These are phyloP conservation scores for Phyllosticta citribraziliensis DNA, from an alignment of 2,329 filamentous ascomycete genomes.

Conservation along the genomic window DNA sequence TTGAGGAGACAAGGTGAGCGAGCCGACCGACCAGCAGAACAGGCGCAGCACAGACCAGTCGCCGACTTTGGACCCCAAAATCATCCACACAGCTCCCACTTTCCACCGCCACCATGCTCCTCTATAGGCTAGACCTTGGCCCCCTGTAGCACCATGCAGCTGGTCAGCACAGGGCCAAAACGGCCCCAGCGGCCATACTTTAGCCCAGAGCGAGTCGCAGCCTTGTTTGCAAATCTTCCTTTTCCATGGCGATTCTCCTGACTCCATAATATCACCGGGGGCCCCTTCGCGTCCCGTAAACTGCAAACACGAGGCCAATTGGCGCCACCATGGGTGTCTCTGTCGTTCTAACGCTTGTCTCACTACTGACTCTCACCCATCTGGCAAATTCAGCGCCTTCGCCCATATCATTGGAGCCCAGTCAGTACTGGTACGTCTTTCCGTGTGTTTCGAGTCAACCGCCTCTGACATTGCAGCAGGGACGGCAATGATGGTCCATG, in stretches of 20 bases:
- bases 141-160: not conserved
- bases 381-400: not conserved
- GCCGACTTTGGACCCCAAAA: not conserved
- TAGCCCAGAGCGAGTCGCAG: not conserved
- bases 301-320: not conserved
- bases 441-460: not conserved
- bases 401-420: slow-evolving; percentile 17
- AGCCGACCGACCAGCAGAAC: not conserved
- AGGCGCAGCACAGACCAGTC: not conserved
- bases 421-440: slow-evolving; percentile 18
- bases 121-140: not conserved
- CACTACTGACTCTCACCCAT: not conserved
- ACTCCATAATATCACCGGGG: not conserved
- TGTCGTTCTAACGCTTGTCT: not conserved
- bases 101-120: not conserved
- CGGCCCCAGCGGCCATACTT: not conserved
- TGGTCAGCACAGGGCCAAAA: not conserved
- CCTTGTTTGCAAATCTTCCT: not conserved
- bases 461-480: slow-evolving; percentile 11
- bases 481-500: slow-evolving; percentile 24
- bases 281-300: not conserved
- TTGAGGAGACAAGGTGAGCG: not conserved
- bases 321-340: not conserved
- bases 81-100: not conserved
- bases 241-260: not conserved